Evolutionary conservation across 305 asterid species (phyloP).

Genomic region (Fraxinus floribunda): DNA sequence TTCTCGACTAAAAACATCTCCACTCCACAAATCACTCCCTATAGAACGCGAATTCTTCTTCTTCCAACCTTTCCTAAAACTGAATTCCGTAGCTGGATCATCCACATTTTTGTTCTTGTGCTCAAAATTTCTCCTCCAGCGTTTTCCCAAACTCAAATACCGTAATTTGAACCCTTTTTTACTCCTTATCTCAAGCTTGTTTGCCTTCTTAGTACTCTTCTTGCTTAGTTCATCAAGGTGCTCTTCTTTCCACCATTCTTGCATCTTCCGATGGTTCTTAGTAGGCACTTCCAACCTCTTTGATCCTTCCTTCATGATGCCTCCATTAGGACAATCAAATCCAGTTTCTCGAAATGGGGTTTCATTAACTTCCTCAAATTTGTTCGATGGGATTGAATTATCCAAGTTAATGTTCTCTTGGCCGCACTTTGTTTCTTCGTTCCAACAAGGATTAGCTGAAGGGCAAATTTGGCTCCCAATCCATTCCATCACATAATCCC

Average conservation of each 20-base stretch:
- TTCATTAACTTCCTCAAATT: conserved; percentile 41
- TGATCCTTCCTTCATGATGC: conserved; percentile 33
- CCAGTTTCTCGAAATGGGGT: conserved; percentile 34
- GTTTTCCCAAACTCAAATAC: conserved; percentile 62
- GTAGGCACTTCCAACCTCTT: conserved; percentile 32
- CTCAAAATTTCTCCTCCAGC: conserved; percentile 31
- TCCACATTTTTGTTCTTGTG: conserved; percentile 24
- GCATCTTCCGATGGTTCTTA: conserved; percentile 74
- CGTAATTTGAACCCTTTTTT: conserved; percentile 44
- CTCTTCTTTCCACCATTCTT: conserved; percentile 99
- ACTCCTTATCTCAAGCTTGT: conserved; percentile 28
- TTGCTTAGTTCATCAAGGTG: conserved; percentile 52
- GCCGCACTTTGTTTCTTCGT: conserved; percentile 51
- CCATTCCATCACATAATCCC: conserved; percentile 94
- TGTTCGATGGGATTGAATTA: conserved; percentile 26
- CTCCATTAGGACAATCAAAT: conserved; percentile 28
- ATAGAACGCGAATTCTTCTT: conserved; percentile 49
- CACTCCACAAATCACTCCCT: conserved; percentile 59
- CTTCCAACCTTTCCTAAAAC: conserved; percentile 67
- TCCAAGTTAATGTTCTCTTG: conserved; percentile 29
- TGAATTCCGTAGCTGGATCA: conserved; percentile 54
- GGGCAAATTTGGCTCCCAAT: conserved; percentile 83
- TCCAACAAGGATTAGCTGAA: conserved; percentile 55
- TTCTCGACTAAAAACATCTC: conserved; percentile 46
- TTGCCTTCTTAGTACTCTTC: conserved; percentile 34